These are phyloP conservation scores for Penicillium hesseltinei DNA, from an alignment of 2,329 filamentous ascomycete genomes.

Conservation along the genomic window DNA sequence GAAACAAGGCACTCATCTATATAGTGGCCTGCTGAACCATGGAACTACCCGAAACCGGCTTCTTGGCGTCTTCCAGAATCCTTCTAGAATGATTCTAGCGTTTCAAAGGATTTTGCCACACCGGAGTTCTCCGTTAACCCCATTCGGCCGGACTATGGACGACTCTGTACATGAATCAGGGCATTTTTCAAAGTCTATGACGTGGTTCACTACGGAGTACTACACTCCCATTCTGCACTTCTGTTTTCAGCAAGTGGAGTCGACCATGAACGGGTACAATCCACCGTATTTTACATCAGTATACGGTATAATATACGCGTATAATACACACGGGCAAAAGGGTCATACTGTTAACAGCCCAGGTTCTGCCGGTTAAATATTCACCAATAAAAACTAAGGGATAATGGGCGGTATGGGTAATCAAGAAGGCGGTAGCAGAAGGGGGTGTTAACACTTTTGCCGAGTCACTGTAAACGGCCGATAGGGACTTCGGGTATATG, in stretches of 20 bases:
- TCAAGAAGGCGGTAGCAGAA: too few relatives aligned
- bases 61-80: conserved; percentile 32
- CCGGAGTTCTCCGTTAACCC: conserved; percentile 7
- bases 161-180: not conserved
- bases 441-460: too few relatives aligned
- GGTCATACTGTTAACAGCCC: not conserved
- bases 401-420: too few relatives aligned
- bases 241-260: conserved; percentile 9
- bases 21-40: not conserved
- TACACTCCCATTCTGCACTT: not conserved
- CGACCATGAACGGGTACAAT: not conserved
- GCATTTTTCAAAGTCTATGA: conserved; percentile 11
- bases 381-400: too few relatives aligned
- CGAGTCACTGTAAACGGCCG: not conserved
- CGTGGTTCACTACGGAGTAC: conserved; percentile 5
- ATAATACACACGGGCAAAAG: not conserved
- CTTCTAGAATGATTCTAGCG: conserved; percentile 37
- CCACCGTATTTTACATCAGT: not conserved
- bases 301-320: not conserved
- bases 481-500: not conserved
- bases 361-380: too few relatives aligned
- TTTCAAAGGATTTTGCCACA: conserved; percentile 7
- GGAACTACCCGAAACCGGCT: conserved; percentile 6
- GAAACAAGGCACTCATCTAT: not conserved
- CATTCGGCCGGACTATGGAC: not conserved